phyloP scores from a whole-genome alignment of 2,329 filamentous ascomycete genomes.

The Ilyonectria mors-panacis region DNA sequence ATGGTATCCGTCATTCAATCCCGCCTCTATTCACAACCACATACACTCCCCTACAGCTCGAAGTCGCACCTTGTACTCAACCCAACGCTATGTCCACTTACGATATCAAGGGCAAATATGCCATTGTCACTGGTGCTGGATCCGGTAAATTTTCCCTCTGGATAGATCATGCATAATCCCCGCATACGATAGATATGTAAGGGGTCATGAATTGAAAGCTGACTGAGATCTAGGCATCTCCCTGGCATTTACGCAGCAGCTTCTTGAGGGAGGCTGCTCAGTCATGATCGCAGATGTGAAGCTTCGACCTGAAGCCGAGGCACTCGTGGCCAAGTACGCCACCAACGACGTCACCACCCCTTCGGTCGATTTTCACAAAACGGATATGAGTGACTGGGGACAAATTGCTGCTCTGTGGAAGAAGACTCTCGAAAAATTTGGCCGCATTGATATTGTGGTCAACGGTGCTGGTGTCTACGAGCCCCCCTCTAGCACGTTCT shows the following conservation, averaged over 20 bases:
- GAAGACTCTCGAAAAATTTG: slow-evolving; percentile 61
- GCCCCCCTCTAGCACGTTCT: slow-evolving; percentile 47
- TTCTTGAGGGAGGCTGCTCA: slow-evolving; percentile 26
- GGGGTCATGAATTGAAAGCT: not conserved
- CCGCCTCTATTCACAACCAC: not conserved
- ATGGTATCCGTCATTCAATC: not conserved
- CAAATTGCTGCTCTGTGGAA: slow-evolving; percentile 47
- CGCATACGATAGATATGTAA: not conserved
- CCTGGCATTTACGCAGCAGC: slow-evolving; percentile 8
- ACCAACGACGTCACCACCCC: not conserved
- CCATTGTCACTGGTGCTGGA: slow-evolving; percentile 28
- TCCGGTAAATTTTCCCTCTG: slow-evolving; percentile 16
- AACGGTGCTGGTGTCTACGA: slow-evolving; percentile 72
- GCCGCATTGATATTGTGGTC: slow-evolving; percentile 71
- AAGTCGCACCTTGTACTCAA: not conserved
- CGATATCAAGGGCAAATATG: slow-evolving; percentile 20
- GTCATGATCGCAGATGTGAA: slow-evolving; percentile 25
- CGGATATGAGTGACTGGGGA: slow-evolving; percentile 45
- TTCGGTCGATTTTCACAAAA: slow-evolving; percentile 42
- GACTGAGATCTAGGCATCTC: slow-evolving; percentile 20
- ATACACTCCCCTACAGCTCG: not conserved
- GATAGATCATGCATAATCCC: not conserved
- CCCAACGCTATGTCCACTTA: slow-evolving; percentile 11
- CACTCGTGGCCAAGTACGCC: not conserved
- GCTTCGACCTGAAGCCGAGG: slow-evolving; percentile 10